Evolutionary conservation across 345 rosid species (phyloP), one percentile per base, ranked within the genome.

Genomic region (Rhodomyrtus tomentosa): DNA sequence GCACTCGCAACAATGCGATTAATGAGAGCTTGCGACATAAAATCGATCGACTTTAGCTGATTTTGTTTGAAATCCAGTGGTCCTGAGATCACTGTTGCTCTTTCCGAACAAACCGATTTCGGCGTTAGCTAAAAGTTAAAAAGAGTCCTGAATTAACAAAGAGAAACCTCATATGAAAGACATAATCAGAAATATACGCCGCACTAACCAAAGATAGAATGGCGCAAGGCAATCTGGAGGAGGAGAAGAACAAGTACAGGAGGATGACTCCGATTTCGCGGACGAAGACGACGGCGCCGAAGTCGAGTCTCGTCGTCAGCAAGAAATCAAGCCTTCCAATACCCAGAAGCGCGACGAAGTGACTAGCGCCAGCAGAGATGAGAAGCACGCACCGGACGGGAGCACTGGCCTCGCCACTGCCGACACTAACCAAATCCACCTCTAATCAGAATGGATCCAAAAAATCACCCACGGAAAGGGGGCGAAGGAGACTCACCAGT

Each of bases 181-280:
- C 36, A 18, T 2, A 4, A 12, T 68, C 5, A 32, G 40, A 8
- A 68, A 36, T 9, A 68, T 32, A 4, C 12, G 76, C 24, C 42
- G 76, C 76, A 36, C 76, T 18, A 21, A 32, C 76, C 42, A 62
- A 16, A 7, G 42, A 8, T 62, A 7, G 76, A 8, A 32, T 32
- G 13, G 5, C 0, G 56, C 0, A 0, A 24, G n/a, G n/a, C 45
- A 49, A 73, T 42, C 22, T 81, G 54, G 85, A 48, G 81, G 45
- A 32, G 83, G 56, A 25, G 45, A 58, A 55, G 74, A 87, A 86
- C 80, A 84, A 82, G 54, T 90, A 83, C 84, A 40, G 38, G 85
- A 83, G 88, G 53, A 86, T 87, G 87, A 82, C 51, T 82, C 86
- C 13, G 85, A 68, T 74, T 13, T 80, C 21, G 85, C 81, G 40